Evolutionary conservation across 805 yeast species (phyloP), one percentile per base, ranked within the genome.

Genomic region (Huiozyma sinensis): DNA sequence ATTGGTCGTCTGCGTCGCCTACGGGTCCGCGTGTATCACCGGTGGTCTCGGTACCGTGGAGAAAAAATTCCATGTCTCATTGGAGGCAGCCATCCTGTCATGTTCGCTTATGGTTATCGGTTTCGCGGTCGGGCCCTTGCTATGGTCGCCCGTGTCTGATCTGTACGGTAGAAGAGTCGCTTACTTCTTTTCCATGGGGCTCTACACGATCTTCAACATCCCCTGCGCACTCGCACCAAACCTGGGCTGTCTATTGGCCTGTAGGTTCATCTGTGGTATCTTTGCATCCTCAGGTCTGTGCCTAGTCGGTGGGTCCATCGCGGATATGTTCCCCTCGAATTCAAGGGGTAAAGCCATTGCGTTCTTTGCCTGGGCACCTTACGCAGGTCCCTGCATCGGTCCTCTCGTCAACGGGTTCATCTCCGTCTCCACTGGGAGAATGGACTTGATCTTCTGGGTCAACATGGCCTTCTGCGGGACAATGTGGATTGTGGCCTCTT

Each of bases 71-170:
- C 65, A 77, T 48, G 95, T 88, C 24, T 75, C 84, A 11, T 60
- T 68, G 2, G 95, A 84, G 61, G 96, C 87, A 17, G 77, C 95
- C 7, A 80, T 78, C 32, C 69, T 88, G 51, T 68, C 90, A 0
- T 84, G 89, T 50, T 84, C 95, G 0, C 65, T 88, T 33, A 87
- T 86, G 95, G 95, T 88, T 42, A 58, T 84, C 28, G 97, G 96
- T 6, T 87, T 88, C 58, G 73, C 89, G 27, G 71, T 86, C 29
- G 96, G 96, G 37, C 95, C 95, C 0, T 67, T 88, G 50, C 51
- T 87, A 27, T 88, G 95, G 94, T 84, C 95, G 10, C 96, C 96
- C 8, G 66, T 87, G 34, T 76, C 86, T 30, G 97, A 88, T 65
- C 79, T 81, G 55, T 77, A 80, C 53, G 96, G 97, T 40, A 75